Evolutionary conservation across 1,284 basidiomycete genomes (phyloP).

Genomic region (Rhodotorula glutinis): DNA sequence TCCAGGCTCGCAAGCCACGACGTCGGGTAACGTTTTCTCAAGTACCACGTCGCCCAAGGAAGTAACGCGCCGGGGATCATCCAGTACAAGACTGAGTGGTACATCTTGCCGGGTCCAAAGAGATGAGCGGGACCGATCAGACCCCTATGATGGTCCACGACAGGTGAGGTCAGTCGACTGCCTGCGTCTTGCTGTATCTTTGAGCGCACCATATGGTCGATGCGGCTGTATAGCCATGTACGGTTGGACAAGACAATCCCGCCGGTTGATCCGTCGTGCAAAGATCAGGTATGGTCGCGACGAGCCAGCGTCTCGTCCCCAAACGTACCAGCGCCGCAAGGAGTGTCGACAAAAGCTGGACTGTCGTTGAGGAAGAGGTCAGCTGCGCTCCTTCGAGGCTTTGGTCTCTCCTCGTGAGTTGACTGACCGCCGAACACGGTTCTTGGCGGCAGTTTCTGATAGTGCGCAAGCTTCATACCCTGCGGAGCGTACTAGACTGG

Average conservation of each 20-base stretch:
- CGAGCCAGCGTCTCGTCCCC: constrained; percentile 81
- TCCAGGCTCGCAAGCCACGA: constrained; percentile 74
- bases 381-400: too few species aligned
- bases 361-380: too few species aligned
- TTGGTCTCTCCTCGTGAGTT: neutral
- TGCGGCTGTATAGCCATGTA: constrained; percentile 76
- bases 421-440: constrained; percentile 70
- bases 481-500: constrained; percentile 54
- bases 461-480: constrained; percentile 93
- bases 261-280: constrained; percentile 65
- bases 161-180: neutral
- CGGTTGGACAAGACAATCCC: constrained; percentile 77
- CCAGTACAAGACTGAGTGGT: constrained; percentile 78
- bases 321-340: constrained; percentile 64
- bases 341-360: constrained; percentile 46
- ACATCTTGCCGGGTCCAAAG: constrained; percentile 70
- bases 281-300: constrained; percentile 70
- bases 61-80: constrained; percentile 72
- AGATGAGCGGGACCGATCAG: constrained; percentile 80
- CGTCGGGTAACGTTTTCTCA: constrained; percentile 64
- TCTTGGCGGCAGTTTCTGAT: constrained; percentile 92
- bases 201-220: constrained; percentile 73
- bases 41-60: constrained; percentile 78
- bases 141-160: constrained; percentile 67
- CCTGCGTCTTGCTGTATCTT: too few species aligned